Conservation (phyloP, 2,329 filamentous ascomycete genomes). For the Reticulascus tulasneorum region DNA sequence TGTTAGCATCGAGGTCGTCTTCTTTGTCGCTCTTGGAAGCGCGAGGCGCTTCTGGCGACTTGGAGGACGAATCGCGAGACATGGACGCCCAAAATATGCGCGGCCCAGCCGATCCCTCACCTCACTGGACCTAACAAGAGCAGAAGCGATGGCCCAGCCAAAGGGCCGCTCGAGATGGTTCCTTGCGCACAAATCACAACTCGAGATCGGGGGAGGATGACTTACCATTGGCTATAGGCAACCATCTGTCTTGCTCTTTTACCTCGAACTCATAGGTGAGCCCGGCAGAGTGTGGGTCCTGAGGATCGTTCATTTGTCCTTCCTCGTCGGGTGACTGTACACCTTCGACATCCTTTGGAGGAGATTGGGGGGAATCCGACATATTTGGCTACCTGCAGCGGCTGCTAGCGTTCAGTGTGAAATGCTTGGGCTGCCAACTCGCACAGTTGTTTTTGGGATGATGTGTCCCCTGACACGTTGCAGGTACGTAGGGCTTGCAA, state of each 20-base stretch:
- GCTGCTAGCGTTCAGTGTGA: slow-evolving; percentile 58
- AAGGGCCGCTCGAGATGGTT: background rate
- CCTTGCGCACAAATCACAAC: slow-evolving; percentile 39
- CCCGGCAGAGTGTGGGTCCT: slow-evolving; percentile 72
- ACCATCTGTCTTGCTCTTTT: slow-evolving; percentile 99
- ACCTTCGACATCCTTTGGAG: slow-evolving; percentile 92
- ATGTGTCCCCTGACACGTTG: slow-evolving; percentile 63
- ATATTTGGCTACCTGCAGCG: slow-evolving; percentile 78
- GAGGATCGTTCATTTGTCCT: slow-evolving; percentile 85
- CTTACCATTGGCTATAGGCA: slow-evolving; percentile 99
- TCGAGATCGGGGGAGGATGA: slow-evolving; percentile 44
- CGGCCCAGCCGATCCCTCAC: background rate
- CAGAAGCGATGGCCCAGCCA: slow-evolving; percentile 2
- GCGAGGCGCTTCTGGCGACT: slow-evolving; percentile 45
- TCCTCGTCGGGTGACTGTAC: slow-evolving; percentile 92
- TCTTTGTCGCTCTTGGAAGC: slow-evolving; percentile 43
- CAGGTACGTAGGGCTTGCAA: slow-evolving; percentile 52
- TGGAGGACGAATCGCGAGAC: slow-evolving; percentile 55
- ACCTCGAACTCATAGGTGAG: slow-evolving; percentile 93
- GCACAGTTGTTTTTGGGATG: slow-evolving; percentile 50
- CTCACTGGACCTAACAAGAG: slow-evolving; percentile 1
- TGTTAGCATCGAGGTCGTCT: slow-evolving; percentile 79
- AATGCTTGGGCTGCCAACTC: slow-evolving; percentile 53
- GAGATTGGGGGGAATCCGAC: slow-evolving; percentile 82
- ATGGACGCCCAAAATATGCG: slow-evolving; percentile 37